Evolutionary conservation across 495 filamentous ascomycete species (phyloP).

Genomic region (Rhypophila decipiens): DNA sequence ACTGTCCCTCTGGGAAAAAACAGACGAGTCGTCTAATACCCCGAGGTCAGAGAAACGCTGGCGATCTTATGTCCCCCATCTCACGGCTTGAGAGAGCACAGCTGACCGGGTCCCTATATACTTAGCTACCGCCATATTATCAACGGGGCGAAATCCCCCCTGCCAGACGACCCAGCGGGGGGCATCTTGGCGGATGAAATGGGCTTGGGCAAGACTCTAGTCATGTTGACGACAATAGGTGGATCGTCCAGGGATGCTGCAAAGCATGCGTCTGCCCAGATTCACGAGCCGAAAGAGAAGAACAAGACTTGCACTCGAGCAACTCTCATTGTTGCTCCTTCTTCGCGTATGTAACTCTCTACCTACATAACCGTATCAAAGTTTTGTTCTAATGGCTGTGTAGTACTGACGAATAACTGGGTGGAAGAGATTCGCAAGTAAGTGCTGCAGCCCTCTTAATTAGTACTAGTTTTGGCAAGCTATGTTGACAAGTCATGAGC

Average conservation of each 20-base stretch:
- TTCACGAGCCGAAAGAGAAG: not conserved
- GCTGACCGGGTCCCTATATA: too few relatives aligned
- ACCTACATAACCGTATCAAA: not conserved
- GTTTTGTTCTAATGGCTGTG: not conserved
- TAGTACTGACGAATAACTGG: not conserved
- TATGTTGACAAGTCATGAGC: too few relatives aligned
- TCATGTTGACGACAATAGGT: not conserved
- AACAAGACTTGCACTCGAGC: not conserved
- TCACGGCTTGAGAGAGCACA: too few relatives aligned
- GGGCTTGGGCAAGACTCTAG: not conserved
- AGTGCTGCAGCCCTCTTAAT: too few relatives aligned
- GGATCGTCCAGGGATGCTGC: not conserved
- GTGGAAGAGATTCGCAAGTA: conserved; percentile 1
- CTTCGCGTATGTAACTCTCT: not conserved
- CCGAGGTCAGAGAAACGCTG: too few relatives aligned
- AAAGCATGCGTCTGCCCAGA: not conserved
- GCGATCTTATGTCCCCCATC: too few relatives aligned
- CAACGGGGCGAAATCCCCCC: not conserved
- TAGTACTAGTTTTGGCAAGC: too few relatives aligned
- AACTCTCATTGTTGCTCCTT: not conserved
- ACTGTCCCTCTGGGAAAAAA: not conserved
- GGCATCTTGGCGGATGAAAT: not conserved
- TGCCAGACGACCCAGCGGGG: not conserved
- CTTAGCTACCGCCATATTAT: not conserved
- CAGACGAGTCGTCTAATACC: not conserved